These are phyloP conservation scores for Drosera spatulata DNA, from an alignment of 179 eudicot genomes.

Conservation along the genomic window DNA sequence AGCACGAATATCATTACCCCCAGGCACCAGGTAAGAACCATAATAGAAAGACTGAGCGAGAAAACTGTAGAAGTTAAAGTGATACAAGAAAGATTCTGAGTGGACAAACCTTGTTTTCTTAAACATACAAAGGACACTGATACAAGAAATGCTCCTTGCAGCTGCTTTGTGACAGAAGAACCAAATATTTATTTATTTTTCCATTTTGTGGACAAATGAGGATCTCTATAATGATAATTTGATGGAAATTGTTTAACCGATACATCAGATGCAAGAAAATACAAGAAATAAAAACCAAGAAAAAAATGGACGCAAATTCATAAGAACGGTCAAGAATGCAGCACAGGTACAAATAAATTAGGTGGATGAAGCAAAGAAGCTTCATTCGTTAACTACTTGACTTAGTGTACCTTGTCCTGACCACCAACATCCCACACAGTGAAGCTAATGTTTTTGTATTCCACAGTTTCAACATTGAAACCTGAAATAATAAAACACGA, in stretches of 20 bases:
- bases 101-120: too few species aligned
- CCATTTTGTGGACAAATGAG: too few species aligned
- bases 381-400: background rate
- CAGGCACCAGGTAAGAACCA: background rate
- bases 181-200: too few species aligned
- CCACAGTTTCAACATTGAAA: constrained; percentile 17
- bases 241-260: too few species aligned
- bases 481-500: constrained; percentile 16
- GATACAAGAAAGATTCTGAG: too few species aligned
- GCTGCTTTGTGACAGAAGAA: too few species aligned
- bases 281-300: too few species aligned
- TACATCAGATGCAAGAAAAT: too few species aligned
- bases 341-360: background rate
- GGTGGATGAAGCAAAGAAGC: background rate
- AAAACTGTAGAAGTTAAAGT: background rate
- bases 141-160: too few species aligned
- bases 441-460: constrained; percentile 47
- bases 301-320: too few species aligned
- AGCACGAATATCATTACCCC: constrained; percentile 9
- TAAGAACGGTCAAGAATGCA: background rate
- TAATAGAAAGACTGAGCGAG: background rate
- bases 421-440: constrained; percentile 70
- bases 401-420: constrained; percentile 47
- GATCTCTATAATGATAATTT: too few species aligned
- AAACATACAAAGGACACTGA: too few species aligned